Conservation (phyloP, 352 stramenopile species). For the Thraustochytrium striatum region DNA sequence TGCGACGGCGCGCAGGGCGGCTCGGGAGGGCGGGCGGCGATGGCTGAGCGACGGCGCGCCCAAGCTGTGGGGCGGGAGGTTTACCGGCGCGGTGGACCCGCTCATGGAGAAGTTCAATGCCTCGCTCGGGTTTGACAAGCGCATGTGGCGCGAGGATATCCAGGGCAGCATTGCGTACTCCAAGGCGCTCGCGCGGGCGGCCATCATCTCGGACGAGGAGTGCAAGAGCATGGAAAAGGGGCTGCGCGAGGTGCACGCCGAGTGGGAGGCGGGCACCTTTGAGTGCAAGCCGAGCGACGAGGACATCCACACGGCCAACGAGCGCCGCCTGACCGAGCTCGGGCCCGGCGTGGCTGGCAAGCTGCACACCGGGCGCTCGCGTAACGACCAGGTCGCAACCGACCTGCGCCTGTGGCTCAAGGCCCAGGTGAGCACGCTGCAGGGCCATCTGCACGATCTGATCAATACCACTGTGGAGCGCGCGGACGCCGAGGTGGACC, state of each 20-base stretch:
- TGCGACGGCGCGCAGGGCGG: too few species aligned
- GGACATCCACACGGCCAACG: slow-evolving; percentile 99
- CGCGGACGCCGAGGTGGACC: slow-evolving; percentile 72
- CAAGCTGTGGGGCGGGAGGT: slow-evolving; percentile 62
- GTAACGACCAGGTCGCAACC: slow-evolving; percentile 97
- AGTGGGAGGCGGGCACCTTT: slow-evolving; percentile 78
- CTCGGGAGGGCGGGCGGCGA: too few species aligned
- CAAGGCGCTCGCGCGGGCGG: slow-evolving; percentile 73
- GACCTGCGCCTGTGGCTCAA: slow-evolving; percentile 92
- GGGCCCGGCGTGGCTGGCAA: slow-evolving; percentile 87
- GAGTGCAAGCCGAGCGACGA: slow-evolving; percentile 86
- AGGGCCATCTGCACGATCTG: slow-evolving; percentile 57
- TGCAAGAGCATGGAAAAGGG: slow-evolving; percentile 72
- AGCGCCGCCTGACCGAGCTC: slow-evolving; percentile 93
- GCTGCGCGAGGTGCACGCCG: slow-evolving; percentile 72
- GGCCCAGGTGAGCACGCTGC: slow-evolving; percentile 60
- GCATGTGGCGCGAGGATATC: slow-evolving; percentile 94
- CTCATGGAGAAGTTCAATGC: slow-evolving; percentile 99
- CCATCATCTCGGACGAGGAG: slow-evolving; percentile 86
- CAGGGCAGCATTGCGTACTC: slow-evolving; percentile 91
- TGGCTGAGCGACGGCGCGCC: slow-evolving; percentile 18
- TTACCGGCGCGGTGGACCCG: slow-evolving; percentile 78
- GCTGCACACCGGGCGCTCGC: slow-evolving; percentile 88
- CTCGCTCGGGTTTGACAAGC: slow-evolving; percentile 91
- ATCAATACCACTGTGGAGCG: slow-evolving; percentile 51